phyloP scores from a whole-genome alignment of 164 flowering plant genomes.

The Vitis rupestris region DNA sequence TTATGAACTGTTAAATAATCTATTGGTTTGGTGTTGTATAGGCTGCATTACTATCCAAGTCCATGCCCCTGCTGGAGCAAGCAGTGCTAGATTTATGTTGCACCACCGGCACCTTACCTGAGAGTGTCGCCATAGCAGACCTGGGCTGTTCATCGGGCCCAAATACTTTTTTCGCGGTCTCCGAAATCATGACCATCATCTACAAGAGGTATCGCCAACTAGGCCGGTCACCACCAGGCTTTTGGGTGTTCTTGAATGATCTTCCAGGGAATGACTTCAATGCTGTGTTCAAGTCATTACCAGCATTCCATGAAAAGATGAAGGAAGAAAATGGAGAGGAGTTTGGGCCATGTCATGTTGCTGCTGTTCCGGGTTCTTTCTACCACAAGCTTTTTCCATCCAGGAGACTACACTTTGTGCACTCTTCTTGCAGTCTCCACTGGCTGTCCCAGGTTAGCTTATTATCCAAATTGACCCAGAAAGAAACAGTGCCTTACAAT shows the following conservation, averaged over 20 bases:
- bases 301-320: conserved; percentile 4
- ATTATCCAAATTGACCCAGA: background rate
- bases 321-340: conserved; percentile 5
- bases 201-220: background rate
- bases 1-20: too few species aligned
- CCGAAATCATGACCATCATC: conserved; percentile 5
- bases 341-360: conserved; percentile 5
- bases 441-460: conserved; percentile 21
- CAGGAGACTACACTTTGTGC: conserved; percentile 15
- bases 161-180: conserved; percentile 5
- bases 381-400: conserved; percentile 18
- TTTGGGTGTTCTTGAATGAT: conserved; percentile 15
- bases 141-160: conserved; percentile 21
- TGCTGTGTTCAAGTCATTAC: conserved; percentile 12
- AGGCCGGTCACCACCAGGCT: conserved; percentile 4
- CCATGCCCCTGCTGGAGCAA: conserved; percentile 7
- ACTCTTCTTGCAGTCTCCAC: conserved; percentile 18
- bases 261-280: conserved; percentile 13
- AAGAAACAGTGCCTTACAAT: too few species aligned
- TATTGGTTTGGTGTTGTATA: background rate
- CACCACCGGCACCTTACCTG: conserved; percentile 1
- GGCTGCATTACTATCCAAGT: conserved; percentile 3
- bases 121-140: conserved; percentile 13
- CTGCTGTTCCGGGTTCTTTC: conserved; percentile 17
- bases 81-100: conserved; percentile 9